phyloP scores from a whole-genome alignment of 108 stramenopile genomes.

The Conticribra weissflogii region DNA sequence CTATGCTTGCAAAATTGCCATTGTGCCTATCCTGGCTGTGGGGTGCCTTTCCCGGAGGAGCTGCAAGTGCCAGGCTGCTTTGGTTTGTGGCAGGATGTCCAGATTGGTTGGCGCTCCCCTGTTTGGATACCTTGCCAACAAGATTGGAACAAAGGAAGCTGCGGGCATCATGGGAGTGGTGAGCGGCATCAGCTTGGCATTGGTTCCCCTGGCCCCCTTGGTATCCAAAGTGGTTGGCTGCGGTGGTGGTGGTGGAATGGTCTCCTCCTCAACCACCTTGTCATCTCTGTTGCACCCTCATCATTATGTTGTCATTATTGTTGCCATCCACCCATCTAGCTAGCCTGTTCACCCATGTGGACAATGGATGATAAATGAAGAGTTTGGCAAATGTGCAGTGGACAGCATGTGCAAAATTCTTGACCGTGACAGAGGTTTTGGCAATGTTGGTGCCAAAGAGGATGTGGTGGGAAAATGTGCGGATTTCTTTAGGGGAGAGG shows the following conservation, averaged over 20 bases:
- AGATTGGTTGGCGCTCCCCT: constrained; percentile 69
- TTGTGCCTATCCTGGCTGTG: constrained; percentile 67
- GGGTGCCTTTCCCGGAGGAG: constrained; percentile 61
- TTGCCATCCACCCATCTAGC: constrained; percentile 98
- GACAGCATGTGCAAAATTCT: constrained; percentile 88
- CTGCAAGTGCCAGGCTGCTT: constrained; percentile 63
- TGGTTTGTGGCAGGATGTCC: constrained; percentile 69
- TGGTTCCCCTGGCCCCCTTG: constrained; percentile 60
- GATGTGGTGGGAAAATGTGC: constrained; percentile 74
- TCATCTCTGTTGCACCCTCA: constrained; percentile 87
- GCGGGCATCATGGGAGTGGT: constrained; percentile 52
- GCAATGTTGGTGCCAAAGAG: constrained; percentile 97
- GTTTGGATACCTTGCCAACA: constrained; percentile 60
- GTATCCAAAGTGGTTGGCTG: too few species aligned
- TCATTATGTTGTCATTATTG: constrained; percentile 86
- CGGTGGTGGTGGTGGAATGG: constrained; percentile 83
- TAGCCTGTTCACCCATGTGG: constrained; percentile 87
- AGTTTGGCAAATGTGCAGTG: constrained; percentile 96
- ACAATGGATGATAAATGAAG: too few species aligned
- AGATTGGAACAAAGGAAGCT: constrained; percentile 47
- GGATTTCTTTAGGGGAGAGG: constrained; percentile 66
- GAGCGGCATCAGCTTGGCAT: constrained; percentile 44
- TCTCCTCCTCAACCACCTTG: constrained; percentile 81
- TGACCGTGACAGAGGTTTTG: constrained; percentile 94
- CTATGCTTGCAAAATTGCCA: constrained; percentile 78